Percentiles rank a stretch among this genome's conserved stretches.
phyloP scores from a whole-genome alignment of 2,329 filamentous ascomycete species.

The Paraphoma chrysanthemicola region DNA sequence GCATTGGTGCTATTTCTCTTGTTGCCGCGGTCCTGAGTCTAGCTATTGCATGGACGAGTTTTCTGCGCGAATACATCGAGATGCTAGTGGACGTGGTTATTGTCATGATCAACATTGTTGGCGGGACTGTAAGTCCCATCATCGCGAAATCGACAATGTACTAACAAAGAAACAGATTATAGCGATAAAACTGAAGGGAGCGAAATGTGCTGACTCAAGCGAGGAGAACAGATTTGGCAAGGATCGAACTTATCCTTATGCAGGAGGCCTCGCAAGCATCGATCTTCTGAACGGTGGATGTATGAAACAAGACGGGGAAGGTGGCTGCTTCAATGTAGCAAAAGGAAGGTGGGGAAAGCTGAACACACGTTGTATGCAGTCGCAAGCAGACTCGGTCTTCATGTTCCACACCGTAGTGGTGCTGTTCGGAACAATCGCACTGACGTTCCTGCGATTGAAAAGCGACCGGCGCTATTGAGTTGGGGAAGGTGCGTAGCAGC shows the following conservation, averaged over 20 bases:
- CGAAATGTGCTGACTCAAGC: no score
- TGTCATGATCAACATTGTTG: slow-evolving; percentile 20
- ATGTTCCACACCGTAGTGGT: slow-evolving; percentile 22
- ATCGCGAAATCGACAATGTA: neutral
- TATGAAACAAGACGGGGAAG: neutral
- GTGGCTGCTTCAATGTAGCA: neutral
- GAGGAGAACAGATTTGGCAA: no score
- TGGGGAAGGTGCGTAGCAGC: neutral
- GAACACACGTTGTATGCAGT: slow-evolving; percentile 19
- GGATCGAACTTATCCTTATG: no score
- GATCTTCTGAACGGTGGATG: slow-evolving; percentile 25
- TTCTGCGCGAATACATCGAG: slow-evolving; percentile 22
- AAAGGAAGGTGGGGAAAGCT: neutral
- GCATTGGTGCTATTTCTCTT: slow-evolving; percentile 18
- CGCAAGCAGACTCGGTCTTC: slow-evolving; percentile 21
- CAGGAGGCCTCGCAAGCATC: slow-evolving; percentile 6
- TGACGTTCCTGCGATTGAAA: slow-evolving; percentile 10
- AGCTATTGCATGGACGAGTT: slow-evolving; percentile 14
- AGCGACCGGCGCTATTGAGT: neutral
- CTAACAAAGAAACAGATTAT: no score
- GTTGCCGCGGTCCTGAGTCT: slow-evolving; percentile 18
- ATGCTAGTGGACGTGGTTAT: slow-evolving; percentile 21
- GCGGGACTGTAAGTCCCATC: slow-evolving; percentile 24
- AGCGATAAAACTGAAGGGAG: no score
- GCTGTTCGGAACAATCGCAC: slow-evolving; percentile 4